Conservation (phyloP, 2,329 filamentous ascomycete genomes). For the Clonostachys chloroleuca region DNA sequence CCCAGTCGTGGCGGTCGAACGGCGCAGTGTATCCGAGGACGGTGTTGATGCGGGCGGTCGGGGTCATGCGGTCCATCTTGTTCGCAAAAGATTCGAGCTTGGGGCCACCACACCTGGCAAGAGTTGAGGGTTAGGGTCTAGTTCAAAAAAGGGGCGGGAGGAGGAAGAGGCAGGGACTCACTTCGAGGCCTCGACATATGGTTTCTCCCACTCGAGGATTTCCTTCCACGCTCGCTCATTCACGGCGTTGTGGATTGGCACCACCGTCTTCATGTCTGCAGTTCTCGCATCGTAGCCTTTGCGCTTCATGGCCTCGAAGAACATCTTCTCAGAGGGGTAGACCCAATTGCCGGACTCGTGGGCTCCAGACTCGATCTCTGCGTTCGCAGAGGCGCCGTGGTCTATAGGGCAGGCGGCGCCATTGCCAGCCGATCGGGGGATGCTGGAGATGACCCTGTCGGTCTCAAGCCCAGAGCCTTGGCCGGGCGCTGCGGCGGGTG, state of each 20-base stretch:
- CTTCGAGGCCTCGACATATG: constrained; percentile 54
- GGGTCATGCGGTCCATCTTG: constrained; percentile 64
- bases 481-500: constrained; percentile 5
- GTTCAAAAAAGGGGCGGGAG: not conserved
- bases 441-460: constrained; percentile 73
- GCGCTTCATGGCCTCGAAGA: constrained; percentile 93
- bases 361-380: constrained; percentile 72
- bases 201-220: constrained; percentile 84
- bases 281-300: constrained; percentile 73
- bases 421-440: constrained; percentile 56
- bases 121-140: not conserved
- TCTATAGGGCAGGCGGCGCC: constrained; percentile 30
- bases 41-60: constrained; percentile 77
- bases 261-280: constrained; percentile 82
- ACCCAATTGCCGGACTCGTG: constrained; percentile 86
- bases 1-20: constrained; percentile 97
- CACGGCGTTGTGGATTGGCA: constrained; percentile 97
- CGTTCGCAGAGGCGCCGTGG: constrained; percentile 54
- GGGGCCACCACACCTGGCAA: constrained; percentile 63
- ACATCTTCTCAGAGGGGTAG: constrained; percentile 95
- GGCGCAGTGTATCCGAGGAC: constrained; percentile 84
- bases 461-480: constrained; percentile 43
- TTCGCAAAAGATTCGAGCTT: constrained; percentile 82
- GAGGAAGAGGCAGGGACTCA: constrained; percentile 23
- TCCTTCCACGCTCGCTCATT: constrained; percentile 95